Evolutionary conservation across 73 alveolate species (phyloP), one percentile per base, ranked within the genome.

Genomic region (Paramecium primaurelia): DNA sequence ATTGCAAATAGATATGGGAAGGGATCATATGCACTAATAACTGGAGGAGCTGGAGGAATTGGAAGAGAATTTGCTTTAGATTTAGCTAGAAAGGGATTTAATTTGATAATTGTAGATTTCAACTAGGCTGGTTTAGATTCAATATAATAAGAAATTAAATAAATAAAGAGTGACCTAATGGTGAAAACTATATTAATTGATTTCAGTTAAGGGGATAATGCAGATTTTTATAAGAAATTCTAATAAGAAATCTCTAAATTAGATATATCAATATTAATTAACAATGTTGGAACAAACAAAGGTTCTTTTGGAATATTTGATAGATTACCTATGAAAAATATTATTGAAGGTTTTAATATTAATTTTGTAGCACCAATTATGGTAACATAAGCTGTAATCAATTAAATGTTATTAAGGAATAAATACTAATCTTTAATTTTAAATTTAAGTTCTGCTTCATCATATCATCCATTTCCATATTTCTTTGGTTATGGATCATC

Each of bases 1-100:
- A 11, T 73, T 73, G 60, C 59, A 14, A 37, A 34, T 37, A 77
- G 97, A 86, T 95, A 95, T 83, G 98, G 98, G 16, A 73, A 86
- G 58, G 97, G 95, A 16, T 42, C 94, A 18, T 96, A 96, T 93
- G 98, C 96, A 38, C 40, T 94, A 38, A 77, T 96, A 6, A 95
- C 98, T 40, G 98, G 98, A 11, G 93, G 95, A 59, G 95, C 98
- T 18, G 97, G 96, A 58, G 98, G 98, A 0, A 96, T 96, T n/a
- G 98, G 98, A 8, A 92, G 86, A 86, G 97, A 88, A 22, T 93
- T 95, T 86, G 97, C 97, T 40, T 51, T 68, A 30, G 95, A 95
- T 51, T 83, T 96, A 16, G 98, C 98, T 2, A 71, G 77, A 40
- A 85, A 88, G 71, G 95, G 95, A n/a, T 95, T 96, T 25, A 96